Base-by-base conservation (phyloP, 345 rosid genomes). In the Xanthoceras sorbifolium region DNA sequence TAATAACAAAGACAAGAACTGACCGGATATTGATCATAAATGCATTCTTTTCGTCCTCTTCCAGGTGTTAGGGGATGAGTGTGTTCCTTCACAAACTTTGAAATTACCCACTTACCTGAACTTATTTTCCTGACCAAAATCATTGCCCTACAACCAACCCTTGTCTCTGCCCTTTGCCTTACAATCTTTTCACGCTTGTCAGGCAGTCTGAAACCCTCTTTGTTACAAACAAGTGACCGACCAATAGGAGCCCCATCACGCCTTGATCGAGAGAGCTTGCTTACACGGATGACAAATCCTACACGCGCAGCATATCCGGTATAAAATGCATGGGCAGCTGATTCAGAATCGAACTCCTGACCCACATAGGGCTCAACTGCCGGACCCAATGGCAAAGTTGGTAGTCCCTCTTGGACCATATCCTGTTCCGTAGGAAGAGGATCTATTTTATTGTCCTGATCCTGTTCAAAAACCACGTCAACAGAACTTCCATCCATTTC, bases 101-200 rank as follows among this genome's bases (percentile, higher is more conserved):
- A 92, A 31, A 97, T 88, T 2, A 89, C 93, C 99, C 99, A 97
- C 82, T 91, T 92, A 50, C 97, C 98, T 18, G 97, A 90, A 64
- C 85, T 86, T n/a, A 89, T 90, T 89, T 91, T 97, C 74, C 99
- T 90, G 83, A 94, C 98, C 84, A 97, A 86, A 76, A 97, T 84
- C 99, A 97, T 97, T 55, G 98, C 99, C 89, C 97, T 86, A 85
- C 99, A 97, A 48, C 99, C 99, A 72, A 97, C 98, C 71, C 99
- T 88, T 0, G 99, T 97, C 83, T 97, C 99, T 9, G 88, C 96
- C 82, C 98, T 88, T 84, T 97, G 99, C 73, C 99, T 91, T 38
- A 97, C 94, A 70, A 94, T 89, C 74, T 92, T 97, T 69, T 97
- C 99, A 18, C 97, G 91, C 76, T 92, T 97, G 82, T 93, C 95